These are phyloP conservation scores for Neonectria sp. DNA, from an alignment of 2,329 filamentous ascomycete species.

Conservation along the genomic window DNA sequence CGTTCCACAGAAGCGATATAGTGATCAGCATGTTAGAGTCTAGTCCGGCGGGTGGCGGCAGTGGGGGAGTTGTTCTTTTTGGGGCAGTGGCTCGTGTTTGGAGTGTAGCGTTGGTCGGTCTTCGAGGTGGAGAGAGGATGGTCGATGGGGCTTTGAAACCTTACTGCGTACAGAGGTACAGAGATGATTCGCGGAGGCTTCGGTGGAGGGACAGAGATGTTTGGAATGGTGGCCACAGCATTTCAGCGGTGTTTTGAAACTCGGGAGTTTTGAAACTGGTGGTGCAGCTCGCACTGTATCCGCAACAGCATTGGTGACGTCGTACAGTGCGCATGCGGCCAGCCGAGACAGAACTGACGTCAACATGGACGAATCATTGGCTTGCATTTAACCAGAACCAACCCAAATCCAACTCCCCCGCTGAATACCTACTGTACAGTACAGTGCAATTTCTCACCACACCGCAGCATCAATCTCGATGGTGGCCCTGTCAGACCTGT, in stretches of 20 bases:
- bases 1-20: conserved; percentile 30
- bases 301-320: accelerated
- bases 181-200: conserved; percentile 1
- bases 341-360: conserved; percentile 13
- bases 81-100: conserved; percentile 34
- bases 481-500: neutral
- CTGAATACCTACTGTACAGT: neutral
- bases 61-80: conserved; percentile 20
- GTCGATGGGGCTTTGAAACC: neutral
- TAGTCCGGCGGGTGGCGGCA: conserved; percentile 32
- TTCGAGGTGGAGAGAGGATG: conserved; percentile 16
- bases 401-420: neutral
- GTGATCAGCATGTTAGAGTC: conserved; percentile 33
- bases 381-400: neutral
- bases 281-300: conserved; percentile 32
- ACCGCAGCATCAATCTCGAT: conserved; percentile 2
- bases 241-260: conserved; percentile 11
- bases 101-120: neutral
- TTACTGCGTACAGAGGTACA: neutral
- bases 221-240: conserved; percentile 8
- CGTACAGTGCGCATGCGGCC: conserved; percentile 34
- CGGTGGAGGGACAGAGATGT: conserved; percentile 2
- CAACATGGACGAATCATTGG: neutral
- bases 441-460: neutral
- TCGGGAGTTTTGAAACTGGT: conserved; percentile 16